Conservation (phyloP, 2,329 filamentous ascomycete species). For the Leptographium lundbergii region DNA sequence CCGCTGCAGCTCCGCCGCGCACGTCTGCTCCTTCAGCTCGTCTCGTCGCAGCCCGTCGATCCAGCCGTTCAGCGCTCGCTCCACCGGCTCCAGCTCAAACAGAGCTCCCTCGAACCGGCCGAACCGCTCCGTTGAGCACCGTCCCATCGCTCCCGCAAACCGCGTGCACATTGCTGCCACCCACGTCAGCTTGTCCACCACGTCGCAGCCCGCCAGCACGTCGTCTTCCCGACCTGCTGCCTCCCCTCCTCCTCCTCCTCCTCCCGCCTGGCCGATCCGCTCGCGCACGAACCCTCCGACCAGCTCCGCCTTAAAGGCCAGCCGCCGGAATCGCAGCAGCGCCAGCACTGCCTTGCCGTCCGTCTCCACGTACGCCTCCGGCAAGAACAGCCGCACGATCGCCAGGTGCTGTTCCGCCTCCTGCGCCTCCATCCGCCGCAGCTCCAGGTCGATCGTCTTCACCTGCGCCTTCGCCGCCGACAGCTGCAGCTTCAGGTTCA, state of each 20-base stretch:
- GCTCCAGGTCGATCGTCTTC: slow-evolving; percentile 86
- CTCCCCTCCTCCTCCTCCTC: slow-evolving; percentile 41
- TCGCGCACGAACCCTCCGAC: slow-evolving; percentile 71
- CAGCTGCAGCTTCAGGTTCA: slow-evolving; percentile 86
- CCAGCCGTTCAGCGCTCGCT: slow-evolving; percentile 77
- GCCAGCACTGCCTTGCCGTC: slow-evolving; percentile 83
- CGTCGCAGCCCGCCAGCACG: slow-evolving; percentile 65
- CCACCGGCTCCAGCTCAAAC: slow-evolving; percentile 83
- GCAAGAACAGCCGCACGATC: slow-evolving; percentile 81
- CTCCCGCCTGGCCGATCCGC: slow-evolving; percentile 47
- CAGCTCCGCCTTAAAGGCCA: slow-evolving; percentile 77
- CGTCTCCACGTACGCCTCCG: slow-evolving; percentile 59
- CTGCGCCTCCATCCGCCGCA: slow-evolving; percentile 75
- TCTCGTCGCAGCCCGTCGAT: slow-evolving; percentile 75
- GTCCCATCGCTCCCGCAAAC: slow-evolving; percentile 68
- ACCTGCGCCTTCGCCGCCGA: slow-evolving; percentile 85
- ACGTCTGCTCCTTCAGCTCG: slow-evolving; percentile 74
- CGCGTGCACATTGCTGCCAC: slow-evolving; percentile 72
- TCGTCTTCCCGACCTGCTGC: slow-evolving; percentile 40
- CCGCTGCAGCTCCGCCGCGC: slow-evolving; percentile 67
- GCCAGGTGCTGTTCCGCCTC: slow-evolving; percentile 79
- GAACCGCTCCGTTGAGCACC: slow-evolving; percentile 69
- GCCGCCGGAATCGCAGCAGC: slow-evolving; percentile 73
- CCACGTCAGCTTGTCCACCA: slow-evolving; percentile 75
- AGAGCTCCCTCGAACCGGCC: slow-evolving; percentile 64